Evolutionary conservation across 441 rosid genomes (phyloP), one percentile per base, ranked within the genome.

Genomic region (Pelargonium australe): DNA sequence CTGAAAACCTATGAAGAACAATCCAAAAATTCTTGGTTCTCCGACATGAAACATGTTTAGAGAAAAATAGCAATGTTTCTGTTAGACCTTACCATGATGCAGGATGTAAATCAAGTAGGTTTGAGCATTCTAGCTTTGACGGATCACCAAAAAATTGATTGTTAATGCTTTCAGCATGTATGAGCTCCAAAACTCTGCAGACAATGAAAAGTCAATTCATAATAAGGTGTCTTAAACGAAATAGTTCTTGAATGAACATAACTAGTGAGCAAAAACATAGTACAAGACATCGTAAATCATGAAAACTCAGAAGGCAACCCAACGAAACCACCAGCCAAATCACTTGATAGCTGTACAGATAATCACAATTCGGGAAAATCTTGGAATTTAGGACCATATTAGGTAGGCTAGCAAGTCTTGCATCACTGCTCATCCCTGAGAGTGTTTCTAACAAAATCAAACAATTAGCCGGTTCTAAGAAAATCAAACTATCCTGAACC

Each of bases 101-200:
- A 63, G 76, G 81, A 45, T 78, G 78, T 44, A 78, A 43, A 65
- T 72, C 74, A 23, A 44, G 53, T 57, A 78, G 72, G 28, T 69
- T 69, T 72, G 49, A 31, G 62, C 66, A 65, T 72, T 43, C 49
- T 17, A 78, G 69, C 68, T 66, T 72, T n/a, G 63, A 66, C 43
- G 76, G 73, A 25, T 78, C 76, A 53, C 81, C 78, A 72, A 47
- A 68, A 57, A 72, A 68, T 25, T 47, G 51, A 69, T 17, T 51
- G 66, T 63, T 74, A 14, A 72, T 47, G 25, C 62, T 53, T 71
- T 41, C 73, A 58, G 70, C n/a, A 47, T 65, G 20, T 23, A 65
- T 57, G 49, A 77, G 80, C 28, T 77, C 77, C 66, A 49, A 3
- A 64, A 77, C 74, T 68, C 80, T 77, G 70, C 67, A 74, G 47